These are phyloP conservation scores for Aspergillus uvarum DNA, from an alignment of 2,329 filamentous ascomycete species.

Conservation along the genomic window DNA sequence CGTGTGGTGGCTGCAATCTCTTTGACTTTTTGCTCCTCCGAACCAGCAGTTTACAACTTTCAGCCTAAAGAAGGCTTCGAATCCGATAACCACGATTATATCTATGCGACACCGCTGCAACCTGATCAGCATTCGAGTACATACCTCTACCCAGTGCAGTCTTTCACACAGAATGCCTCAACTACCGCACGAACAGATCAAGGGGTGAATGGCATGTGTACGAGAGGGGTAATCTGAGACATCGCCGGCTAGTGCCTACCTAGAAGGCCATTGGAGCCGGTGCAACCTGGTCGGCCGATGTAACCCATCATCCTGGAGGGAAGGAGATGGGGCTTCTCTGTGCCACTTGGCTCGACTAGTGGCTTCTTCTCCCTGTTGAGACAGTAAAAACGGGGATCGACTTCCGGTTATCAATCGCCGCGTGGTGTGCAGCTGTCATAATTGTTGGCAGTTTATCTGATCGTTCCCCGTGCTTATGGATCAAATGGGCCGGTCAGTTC, in stretches of 20 bases:
- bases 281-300: neutral
- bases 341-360: neutral
- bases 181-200: neutral
- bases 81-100: neutral
- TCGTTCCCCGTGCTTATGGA: no score
- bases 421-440: no score
- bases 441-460: no score
- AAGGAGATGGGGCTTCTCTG: neutral
- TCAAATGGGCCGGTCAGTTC: no score
- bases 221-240: neutral
- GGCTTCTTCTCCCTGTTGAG: neutral
- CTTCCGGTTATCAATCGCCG: neutral
- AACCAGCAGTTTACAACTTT: neutral
- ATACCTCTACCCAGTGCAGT: no score
- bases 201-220: neutral
- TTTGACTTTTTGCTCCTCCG: no score
- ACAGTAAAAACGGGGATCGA: neutral
- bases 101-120: no score
- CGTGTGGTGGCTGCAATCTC: no score
- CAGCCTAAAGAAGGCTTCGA: neutral
- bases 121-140: no score
- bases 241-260: neutral
- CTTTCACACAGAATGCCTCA: neutral
- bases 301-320: neutral
- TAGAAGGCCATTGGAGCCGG: no score